Evolutionary conservation across 176 grass and related monocot genomes (phyloP).

Genomic region (Avena insularis): DNA sequence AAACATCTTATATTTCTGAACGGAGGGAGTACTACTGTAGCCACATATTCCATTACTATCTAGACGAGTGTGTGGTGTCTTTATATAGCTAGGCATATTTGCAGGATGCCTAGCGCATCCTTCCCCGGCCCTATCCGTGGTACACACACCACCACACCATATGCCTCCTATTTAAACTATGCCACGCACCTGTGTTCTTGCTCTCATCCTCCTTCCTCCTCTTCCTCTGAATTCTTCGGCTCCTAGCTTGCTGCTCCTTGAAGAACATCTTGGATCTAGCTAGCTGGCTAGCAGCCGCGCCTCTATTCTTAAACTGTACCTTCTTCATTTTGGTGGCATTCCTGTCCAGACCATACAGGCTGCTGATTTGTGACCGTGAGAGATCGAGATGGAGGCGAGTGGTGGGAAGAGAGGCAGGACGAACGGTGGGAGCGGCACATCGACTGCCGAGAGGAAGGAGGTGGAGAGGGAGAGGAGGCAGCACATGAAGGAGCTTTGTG

Average conservation of each 20-base stretch:
- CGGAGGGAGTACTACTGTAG: too few species aligned
- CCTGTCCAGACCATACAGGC: not conserved
- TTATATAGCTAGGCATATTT: not conserved
- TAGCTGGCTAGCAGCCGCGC: not conserved
- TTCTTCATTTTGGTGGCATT: not conserved
- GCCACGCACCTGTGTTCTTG: not conserved
- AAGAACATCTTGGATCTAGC: not conserved
- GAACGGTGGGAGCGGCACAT: not conserved
- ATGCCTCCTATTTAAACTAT: not conserved
- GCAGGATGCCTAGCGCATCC: too few species aligned
- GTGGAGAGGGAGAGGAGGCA: slow-evolving; percentile 65
- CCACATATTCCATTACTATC: too few species aligned
- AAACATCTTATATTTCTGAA: too few species aligned
- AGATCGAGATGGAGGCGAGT: slow-evolving; percentile 9
- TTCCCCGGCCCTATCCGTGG: not conserved
- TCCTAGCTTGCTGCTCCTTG: not conserved
- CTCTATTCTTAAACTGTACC: not conserved
- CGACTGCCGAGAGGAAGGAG: slow-evolving; percentile 59
- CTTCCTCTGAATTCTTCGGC: too few species aligned
- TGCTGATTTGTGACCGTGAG: not conserved
- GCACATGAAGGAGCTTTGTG: slow-evolving; percentile 70
- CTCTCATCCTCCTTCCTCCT: not conserved
- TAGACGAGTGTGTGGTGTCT: not conserved
- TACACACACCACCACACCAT: not conserved
- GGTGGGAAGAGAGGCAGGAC: not conserved